phyloP scores from a whole-genome alignment of 441 rosid genomes.

The Bocquillonia castaneifolia region DNA sequence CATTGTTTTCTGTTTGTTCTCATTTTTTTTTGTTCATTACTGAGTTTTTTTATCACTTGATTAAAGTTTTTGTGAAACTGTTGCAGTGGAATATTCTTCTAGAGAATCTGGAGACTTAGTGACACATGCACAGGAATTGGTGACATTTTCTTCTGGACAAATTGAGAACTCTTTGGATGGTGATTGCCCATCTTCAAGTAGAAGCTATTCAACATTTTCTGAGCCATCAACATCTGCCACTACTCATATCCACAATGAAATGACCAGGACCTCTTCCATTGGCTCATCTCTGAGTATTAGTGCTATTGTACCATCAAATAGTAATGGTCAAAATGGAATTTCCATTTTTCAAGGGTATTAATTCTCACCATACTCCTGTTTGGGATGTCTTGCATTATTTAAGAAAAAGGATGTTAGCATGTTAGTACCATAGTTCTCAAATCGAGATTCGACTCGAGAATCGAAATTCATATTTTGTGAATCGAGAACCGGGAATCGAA shows the following conservation, averaged over 20 bases:
- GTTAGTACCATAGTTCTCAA: too few relatives aligned
- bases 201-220: constrained; percentile 34
- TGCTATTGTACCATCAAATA: constrained; percentile 45
- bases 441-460: too few relatives aligned
- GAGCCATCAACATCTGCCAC: constrained; percentile 44
- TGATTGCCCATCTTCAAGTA: constrained; percentile 34
- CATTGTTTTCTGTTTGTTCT: not conserved
- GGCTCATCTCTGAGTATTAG: constrained; percentile 34
- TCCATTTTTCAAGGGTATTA: constrained; percentile 78
- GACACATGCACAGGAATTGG: constrained; percentile 46
- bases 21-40: not conserved
- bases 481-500: too few relatives aligned
- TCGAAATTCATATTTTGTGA: too few relatives aligned
- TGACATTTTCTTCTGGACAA: constrained; percentile 39
- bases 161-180: constrained; percentile 31
- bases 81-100: constrained; percentile 54
- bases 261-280: constrained; percentile 35
- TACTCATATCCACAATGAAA: constrained; percentile 30
- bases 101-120: constrained; percentile 40
- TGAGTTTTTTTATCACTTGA: constrained; percentile 3
- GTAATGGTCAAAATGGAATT: constrained; percentile 42
- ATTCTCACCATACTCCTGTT: constrained; percentile 16
- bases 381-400: constrained; percentile 16
- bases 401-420: not conserved
- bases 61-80: constrained; percentile 8